These are phyloP conservation scores for Parascedosporium putredinis DNA, from an alignment of 2,329 filamentous ascomycete species.

Conservation along the genomic window DNA sequence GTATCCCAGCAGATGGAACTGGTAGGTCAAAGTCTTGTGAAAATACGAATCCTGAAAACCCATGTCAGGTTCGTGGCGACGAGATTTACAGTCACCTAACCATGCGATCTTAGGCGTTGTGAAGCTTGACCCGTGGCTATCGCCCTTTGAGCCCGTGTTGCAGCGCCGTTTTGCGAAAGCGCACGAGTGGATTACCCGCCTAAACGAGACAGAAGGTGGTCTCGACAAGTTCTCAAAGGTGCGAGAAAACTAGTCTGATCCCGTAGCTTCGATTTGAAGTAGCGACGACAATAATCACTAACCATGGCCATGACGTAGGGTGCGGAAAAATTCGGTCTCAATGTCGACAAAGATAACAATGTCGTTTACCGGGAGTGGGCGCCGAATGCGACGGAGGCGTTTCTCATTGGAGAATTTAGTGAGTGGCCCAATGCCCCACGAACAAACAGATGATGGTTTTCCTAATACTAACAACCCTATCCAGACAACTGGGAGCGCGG, in stretches of 20 bases:
- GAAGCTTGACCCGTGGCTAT: constrained; percentile 79
- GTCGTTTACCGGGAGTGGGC: constrained; percentile 95
- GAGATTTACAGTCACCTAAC: neutral
- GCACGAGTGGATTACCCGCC: constrained; percentile 75
- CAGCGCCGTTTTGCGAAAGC: constrained; percentile 68
- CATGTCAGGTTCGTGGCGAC: neutral
- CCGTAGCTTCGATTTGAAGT: neutral
- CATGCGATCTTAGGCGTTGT: constrained; percentile 55
- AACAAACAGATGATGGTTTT: too few species aligned
- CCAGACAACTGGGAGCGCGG: constrained; percentile 77
- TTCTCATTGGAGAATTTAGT: constrained; percentile 93
- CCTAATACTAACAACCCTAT: too few species aligned
- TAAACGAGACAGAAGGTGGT: constrained; percentile 77
- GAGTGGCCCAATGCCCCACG: too few species aligned
- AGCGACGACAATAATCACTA: neutral
- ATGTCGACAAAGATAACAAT: constrained; percentile 69
- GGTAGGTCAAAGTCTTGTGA: neutral
- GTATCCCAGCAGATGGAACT: neutral
- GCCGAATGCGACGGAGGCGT: constrained; percentile 75
- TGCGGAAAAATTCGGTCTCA: constrained; percentile 77
- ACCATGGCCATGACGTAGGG: constrained; percentile 42
- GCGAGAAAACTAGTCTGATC: constrained; percentile 17
- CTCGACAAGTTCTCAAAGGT: constrained; percentile 85
- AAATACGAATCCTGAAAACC: too few species aligned
- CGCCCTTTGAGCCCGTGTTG: constrained; percentile 70